Evolutionary conservation across 148 eudicot species (phyloP).

Genomic region (Chenopodium berlandieri): DNA sequence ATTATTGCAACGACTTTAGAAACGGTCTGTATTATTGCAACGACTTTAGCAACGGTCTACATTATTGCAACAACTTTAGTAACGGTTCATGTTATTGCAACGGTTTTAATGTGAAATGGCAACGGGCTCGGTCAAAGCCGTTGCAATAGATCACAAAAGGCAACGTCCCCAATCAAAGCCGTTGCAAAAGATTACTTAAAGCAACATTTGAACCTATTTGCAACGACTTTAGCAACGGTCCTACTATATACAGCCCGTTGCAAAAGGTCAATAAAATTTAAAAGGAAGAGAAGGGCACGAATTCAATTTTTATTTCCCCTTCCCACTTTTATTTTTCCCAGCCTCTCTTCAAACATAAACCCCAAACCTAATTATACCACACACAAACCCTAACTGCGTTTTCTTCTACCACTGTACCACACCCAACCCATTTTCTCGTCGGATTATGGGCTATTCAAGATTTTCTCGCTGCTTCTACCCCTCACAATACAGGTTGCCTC

Average conservation of each 20-base stretch:
- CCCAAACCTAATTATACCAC: too few species aligned
- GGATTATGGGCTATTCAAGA: too few species aligned
- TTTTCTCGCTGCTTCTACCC: too few species aligned
- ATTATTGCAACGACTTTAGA: too few species aligned
- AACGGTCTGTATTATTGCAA: neutral
- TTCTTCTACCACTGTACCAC: too few species aligned
- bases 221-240: neutral
- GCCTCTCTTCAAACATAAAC: too few species aligned
- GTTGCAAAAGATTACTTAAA: neutral
- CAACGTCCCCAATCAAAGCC: neutral
- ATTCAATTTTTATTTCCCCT: too few species aligned
- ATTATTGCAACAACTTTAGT: neutral
- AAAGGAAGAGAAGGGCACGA: too few species aligned
- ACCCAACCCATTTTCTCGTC: too few species aligned
- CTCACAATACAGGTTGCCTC: too few species aligned
- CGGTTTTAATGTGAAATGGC: neutral
- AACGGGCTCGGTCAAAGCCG: neutral
- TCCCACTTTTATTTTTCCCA: too few species aligned
- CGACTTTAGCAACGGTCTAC: neutral
- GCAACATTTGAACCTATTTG: neutral
- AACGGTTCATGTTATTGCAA: neutral
- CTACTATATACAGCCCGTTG: neutral
- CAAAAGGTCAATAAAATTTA: neutral
- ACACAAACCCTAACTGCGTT: too few species aligned
- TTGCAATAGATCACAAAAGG: neutral